phyloP scores from a whole-genome alignment of 768 basidiomycete genomes.

The Suillus bovinus region DNA sequence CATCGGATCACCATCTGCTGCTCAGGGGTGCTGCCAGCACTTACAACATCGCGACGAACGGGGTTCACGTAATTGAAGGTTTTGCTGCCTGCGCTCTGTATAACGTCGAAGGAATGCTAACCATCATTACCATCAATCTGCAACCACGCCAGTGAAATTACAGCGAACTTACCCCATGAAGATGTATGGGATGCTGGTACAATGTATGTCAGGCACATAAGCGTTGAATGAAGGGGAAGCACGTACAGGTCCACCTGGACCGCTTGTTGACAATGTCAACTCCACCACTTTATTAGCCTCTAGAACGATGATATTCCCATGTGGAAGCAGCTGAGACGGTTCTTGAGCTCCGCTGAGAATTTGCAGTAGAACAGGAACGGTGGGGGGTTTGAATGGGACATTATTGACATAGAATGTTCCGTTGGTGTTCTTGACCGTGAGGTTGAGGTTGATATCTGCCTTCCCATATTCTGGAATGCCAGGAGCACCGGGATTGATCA shows the following conservation, averaged over 20 bases:
- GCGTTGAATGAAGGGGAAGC: no score
- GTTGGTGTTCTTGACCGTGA: slow-evolving; percentile 11
- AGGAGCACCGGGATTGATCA: slow-evolving; percentile 34
- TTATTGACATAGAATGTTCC: slow-evolving; percentile 18
- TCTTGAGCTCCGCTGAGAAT: slow-evolving; percentile 41
- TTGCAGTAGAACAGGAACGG: slow-evolving; percentile 44
- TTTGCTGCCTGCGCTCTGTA: slow-evolving; percentile 40
- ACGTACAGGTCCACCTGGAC: slow-evolving; percentile 6
- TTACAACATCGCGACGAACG: slow-evolving; percentile 47
- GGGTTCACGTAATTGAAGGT: slow-evolving; percentile 54
- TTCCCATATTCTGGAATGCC: slow-evolving; percentile 39
- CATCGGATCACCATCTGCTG: slow-evolving; percentile 44
- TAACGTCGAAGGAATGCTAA: slow-evolving; percentile 47
- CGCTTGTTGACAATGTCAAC: slow-evolving; percentile 14
- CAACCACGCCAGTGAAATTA: no score
- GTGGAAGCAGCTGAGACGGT: slow-evolving; percentile 28
- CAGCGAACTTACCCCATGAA: slow-evolving; percentile 39
- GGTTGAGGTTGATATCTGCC: slow-evolving; percentile 40
- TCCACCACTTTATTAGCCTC: slow-evolving; percentile 31
- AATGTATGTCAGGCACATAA: background rate
- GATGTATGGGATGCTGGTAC: slow-evolving; percentile 42
- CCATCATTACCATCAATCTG: background rate
- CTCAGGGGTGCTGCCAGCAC: slow-evolving; percentile 16
- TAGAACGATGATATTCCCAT: slow-evolving; percentile 24
- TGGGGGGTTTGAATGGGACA: slow-evolving; percentile 25